phyloP scores from a whole-genome alignment of 2,329 filamentous ascomycete genomes.

The Aspergillus pseudoterreus region DNA sequence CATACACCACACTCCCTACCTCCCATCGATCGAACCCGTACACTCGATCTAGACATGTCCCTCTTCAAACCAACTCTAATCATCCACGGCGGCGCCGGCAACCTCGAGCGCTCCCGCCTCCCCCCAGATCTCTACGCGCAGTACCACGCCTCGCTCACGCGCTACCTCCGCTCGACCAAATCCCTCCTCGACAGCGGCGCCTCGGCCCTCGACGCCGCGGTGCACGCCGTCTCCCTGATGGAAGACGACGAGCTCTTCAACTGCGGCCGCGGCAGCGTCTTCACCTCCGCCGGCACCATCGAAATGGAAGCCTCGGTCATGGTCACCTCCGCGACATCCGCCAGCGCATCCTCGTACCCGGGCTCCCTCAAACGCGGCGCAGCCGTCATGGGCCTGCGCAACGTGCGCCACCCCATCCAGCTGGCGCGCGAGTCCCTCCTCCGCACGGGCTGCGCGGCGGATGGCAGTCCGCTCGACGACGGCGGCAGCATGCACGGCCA shows the following conservation, averaged over 20 bases:
- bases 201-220: constrained; percentile 68
- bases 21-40: not conserved
- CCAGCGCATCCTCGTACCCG: not conserved
- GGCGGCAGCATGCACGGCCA: constrained; percentile 57
- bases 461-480: constrained; percentile 17
- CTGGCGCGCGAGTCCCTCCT: constrained; percentile 70
- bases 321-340: constrained; percentile 54
- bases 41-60: too few relatives aligned
- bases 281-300: constrained; percentile 76
- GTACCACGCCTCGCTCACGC: constrained; percentile 59
- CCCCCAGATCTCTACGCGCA: constrained; percentile 55
- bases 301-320: constrained; percentile 86
- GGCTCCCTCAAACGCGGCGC: constrained; percentile 70
- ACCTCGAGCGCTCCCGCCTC: constrained; percentile 59
- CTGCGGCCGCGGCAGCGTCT: constrained; percentile 77
- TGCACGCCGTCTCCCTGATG: constrained; percentile 69
- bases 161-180: constrained; percentile 53
- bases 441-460: constrained; percentile 38
- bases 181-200: constrained; percentile 42
- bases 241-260: constrained; percentile 85
- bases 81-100: constrained; percentile 71
- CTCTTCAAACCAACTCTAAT: constrained; percentile 57
- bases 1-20: not conserved
- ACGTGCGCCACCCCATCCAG: constrained; percentile 74
- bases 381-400: constrained; percentile 68